Percentiles rank a stretch among this genome's conserved stretches.
These are phyloP conservation scores for Penicillium daleae DNA, from an alignment of 495 filamentous ascomycete species.

Conservation along the genomic window DNA sequence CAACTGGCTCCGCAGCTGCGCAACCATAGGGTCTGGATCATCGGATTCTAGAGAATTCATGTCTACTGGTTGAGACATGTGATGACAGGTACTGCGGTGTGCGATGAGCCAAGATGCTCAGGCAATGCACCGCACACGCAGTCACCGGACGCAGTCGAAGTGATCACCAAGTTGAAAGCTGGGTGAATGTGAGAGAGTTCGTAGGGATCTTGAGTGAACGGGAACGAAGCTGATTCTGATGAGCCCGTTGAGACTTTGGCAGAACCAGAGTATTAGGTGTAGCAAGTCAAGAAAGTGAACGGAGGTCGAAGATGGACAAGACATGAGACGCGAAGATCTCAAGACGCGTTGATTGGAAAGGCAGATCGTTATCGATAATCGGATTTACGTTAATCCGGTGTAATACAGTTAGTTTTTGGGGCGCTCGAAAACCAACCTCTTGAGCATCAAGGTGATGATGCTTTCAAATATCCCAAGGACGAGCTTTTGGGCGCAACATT, in stretches of 20 bases:
- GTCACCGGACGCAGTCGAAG: conserved; percentile 3
- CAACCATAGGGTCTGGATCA: conserved; percentile 25
- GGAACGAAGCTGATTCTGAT: background rate
- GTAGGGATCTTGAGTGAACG: background rate
- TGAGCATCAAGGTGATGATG: conserved; percentile 11
- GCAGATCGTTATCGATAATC: conserved; percentile 3
- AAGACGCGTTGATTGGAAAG: background rate
- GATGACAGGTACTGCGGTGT: background rate
- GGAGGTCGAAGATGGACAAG: background rate
- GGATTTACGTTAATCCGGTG: background rate
- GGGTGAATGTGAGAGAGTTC: background rate
- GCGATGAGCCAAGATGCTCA: background rate
- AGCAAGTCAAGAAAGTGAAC: background rate
- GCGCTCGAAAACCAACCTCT: background rate
- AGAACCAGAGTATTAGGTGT: background rate
- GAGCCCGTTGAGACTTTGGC: background rate
- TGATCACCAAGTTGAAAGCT: background rate
- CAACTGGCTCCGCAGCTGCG: conserved; percentile 26
- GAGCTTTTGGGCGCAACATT: background rate
- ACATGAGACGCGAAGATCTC: background rate
- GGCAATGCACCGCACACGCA: background rate
- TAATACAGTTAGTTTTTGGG: background rate
- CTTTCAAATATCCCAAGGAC: conserved; percentile 9
- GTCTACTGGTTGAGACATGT: conserved; percentile 1
- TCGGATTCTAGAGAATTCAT: conserved; percentile 8